Evolutionary conservation across 495 filamentous ascomycete species (phyloP), one percentile per base, ranked within the genome.

Genomic region (Daldinia loculata): DNA sequence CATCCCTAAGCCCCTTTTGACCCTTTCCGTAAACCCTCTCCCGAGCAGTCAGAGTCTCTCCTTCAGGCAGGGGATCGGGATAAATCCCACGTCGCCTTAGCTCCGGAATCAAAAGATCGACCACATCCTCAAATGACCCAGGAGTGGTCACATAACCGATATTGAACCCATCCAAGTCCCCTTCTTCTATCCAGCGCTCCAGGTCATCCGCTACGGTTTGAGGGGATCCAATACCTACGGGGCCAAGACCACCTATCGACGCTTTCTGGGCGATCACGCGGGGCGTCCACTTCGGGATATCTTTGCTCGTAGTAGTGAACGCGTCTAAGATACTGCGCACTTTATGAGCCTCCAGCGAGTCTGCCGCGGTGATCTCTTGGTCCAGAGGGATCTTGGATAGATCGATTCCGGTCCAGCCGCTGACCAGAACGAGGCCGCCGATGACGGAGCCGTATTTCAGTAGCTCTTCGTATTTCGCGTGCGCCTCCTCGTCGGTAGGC

Each of bases 141-240:
- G 81, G 81, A 26, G 80, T 82, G 0, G 81, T 81, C 12, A 83
- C 80, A 63, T 82, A 79, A 8, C 71, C 77, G 30, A 90, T 70
- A 55, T 89, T 90, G 70, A 90, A 90, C 19, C 88, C 88, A 77
- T 91, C 89, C 14, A 90, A 79, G 75, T 89, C 88, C 0, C 85
- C 88, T 65, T 89, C 88, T 24, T 80, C 62, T 2, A 88, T 78
- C 89, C 88, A 91, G 3, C 78, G 79, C 75, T 90, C 87, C 80
- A 91, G 78, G 19, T 84, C 79, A 72, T 90, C 86, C 0, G 88
- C 88, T 30, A 91, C 85, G 32, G 85, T 85, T 52, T 76, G 68
- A 0, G 89, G 76, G 1, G 85, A 89, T 0, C 88, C 89, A 6
- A 89, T 83, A 0, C 80, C 76, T 0, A 85, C 85, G 0, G 84